Evolutionary conservation across 805 yeast genomes (phyloP).

Genomic region (Yarrowia sp.): DNA sequence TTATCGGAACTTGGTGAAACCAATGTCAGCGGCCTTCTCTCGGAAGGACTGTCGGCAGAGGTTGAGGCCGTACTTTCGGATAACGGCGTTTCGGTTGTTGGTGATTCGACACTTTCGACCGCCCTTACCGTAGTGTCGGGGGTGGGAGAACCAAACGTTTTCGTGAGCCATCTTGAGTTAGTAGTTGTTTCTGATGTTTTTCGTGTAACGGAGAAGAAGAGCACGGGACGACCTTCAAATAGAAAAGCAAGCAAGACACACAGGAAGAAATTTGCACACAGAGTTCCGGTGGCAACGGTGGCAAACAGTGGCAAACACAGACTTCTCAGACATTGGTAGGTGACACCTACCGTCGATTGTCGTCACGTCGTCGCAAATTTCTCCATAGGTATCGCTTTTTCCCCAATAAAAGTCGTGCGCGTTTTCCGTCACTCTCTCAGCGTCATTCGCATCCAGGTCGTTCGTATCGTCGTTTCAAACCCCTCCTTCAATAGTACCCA

Average conservation of each 20-base stretch:
- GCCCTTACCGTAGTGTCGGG: conserved; percentile 99
- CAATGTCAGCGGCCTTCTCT: conserved; percentile 98
- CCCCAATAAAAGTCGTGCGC: no score
- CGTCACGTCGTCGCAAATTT: no score
- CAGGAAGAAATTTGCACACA: background rate
- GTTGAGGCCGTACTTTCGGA: conserved; percentile 99
- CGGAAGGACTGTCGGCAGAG: conserved; percentile 99
- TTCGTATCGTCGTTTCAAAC: background rate
- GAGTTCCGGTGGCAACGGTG: background rate
- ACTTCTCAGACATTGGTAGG: background rate
- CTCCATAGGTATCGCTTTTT: no score
- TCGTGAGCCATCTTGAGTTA: conserved; percentile 95
- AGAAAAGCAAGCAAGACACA: background rate
- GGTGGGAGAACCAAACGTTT: conserved; percentile 99
- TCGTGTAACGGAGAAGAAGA: background rate
- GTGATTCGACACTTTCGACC: conserved; percentile 99
- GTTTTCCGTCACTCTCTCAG: background rate
- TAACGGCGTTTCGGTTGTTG: conserved; percentile 97
- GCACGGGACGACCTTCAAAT: background rate
- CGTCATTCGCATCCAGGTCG: no score
- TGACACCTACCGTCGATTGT: no score
- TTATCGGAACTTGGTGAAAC: conserved; percentile 99
- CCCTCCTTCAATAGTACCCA: background rate
- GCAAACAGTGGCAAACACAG: background rate
- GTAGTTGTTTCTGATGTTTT: background rate